Conservation (phyloP, 768 basidiomycete species). For the Kwoniella mangroviensis region DNA sequence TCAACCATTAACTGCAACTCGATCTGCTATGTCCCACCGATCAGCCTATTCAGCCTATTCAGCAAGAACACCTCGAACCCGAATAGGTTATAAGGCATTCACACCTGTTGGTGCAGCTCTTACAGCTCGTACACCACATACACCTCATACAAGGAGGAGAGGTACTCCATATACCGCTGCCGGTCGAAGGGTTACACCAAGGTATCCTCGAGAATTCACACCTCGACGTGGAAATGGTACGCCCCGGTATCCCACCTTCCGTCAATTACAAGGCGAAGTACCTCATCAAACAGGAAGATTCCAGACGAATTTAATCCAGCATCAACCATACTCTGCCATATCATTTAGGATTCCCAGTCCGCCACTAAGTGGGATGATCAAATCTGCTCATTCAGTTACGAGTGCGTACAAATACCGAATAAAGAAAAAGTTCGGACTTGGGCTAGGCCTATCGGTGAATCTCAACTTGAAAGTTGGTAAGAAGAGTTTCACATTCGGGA, state of each 20-base stretch:
- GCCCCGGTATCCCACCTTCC: neutral
- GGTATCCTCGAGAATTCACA: neutral
- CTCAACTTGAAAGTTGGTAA: conserved; percentile 8
- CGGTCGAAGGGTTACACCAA: too few relatives aligned
- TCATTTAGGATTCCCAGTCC: neutral
- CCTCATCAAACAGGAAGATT: neutral
- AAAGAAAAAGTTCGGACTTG: neutral
- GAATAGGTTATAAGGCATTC: neutral
- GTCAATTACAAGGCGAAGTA: neutral
- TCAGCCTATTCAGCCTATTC: neutral
- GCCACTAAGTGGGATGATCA: neutral
- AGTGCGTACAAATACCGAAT: neutral
- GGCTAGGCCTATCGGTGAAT: neutral
- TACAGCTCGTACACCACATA: neutral
- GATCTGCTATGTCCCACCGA: neutral
- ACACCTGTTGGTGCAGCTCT: neutral
- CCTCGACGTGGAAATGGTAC: neutral
- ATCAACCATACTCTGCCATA: neutral
- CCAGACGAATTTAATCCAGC: conserved; percentile 5
- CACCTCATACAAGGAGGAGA: neutral
- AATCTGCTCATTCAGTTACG: neutral
- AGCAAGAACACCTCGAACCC: neutral
- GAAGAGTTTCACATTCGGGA: neutral
- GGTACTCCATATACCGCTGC: neutral
- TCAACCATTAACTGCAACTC: neutral